Conservation (phyloP, 345 rosid species). For the Arabis hirsuta region DNA sequence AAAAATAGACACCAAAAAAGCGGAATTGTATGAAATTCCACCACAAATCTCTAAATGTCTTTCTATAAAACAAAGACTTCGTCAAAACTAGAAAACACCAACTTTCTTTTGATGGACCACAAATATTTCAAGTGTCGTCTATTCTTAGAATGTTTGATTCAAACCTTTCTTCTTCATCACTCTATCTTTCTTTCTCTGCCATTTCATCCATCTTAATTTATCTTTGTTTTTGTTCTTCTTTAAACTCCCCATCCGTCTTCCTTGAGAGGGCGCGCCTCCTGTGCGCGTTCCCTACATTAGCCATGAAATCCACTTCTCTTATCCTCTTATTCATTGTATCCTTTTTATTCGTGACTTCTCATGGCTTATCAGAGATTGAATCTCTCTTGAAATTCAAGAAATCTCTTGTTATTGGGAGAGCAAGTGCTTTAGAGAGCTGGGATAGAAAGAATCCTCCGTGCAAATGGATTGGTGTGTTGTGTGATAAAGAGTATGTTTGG, state of each 20-base stretch:
- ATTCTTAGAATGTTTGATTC: constrained; percentile 32
- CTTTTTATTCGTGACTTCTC: constrained; percentile 26
- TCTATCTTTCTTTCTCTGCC: constrained; percentile 31
- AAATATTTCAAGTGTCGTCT: constrained; percentile 24
- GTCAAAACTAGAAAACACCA: constrained; percentile 32
- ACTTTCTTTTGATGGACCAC: constrained; percentile 24
- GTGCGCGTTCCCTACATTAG: constrained; percentile 51
- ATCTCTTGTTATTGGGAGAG: constrained; percentile 47
- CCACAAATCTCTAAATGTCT: constrained; percentile 21
- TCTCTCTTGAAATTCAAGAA: constrained; percentile 64
- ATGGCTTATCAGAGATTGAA: constrained; percentile 49
- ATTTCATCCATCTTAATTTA: constrained; percentile 8
- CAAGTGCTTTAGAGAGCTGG: constrained; percentile 52
- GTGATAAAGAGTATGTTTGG: constrained; percentile 52
- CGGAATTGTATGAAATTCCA: constrained; percentile 6
- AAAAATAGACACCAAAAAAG: constrained; percentile 2
- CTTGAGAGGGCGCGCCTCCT: constrained; percentile 62
- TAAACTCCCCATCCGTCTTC: constrained; percentile 43
- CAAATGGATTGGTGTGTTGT: constrained; percentile 72
- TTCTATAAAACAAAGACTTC: constrained; percentile 30
- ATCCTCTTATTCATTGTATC: constrained; percentile 19
- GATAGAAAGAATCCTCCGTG: constrained; percentile 47
- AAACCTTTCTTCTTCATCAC: constrained; percentile 29
- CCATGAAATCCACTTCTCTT: constrained; percentile 35
- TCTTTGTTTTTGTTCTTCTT: constrained; percentile 11